phyloP scores from a whole-genome alignment of 352 stramenopile species.

The Phytophthora tubulina region DNA sequence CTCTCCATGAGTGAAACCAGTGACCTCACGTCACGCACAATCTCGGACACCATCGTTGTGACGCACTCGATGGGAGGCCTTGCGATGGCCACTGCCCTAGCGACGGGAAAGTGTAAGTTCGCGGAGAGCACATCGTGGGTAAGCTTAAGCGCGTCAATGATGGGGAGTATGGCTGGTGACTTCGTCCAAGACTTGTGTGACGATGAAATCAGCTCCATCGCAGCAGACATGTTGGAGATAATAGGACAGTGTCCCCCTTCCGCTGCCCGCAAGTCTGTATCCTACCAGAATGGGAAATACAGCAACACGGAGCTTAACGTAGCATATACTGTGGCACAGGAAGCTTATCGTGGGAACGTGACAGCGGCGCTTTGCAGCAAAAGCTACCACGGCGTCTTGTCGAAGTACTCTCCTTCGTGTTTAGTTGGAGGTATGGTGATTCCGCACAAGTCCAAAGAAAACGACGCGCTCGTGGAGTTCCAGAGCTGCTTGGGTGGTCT shows the following conservation, averaged over 20 bases:
- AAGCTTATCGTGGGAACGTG: constrained; percentile 38
- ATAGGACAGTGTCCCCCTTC: constrained; percentile 13
- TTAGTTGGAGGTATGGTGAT: constrained; percentile 27
- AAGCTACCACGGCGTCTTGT: constrained; percentile 41
- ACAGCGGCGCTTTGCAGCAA: constrained; percentile 44
- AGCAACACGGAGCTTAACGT: constrained; percentile 3
- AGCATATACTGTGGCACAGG: constrained; percentile 19
- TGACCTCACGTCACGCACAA: constrained; percentile 1
- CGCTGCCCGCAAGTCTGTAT: constrained; percentile 3
- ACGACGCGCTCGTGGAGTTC: constrained; percentile 45
- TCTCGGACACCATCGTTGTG: constrained; percentile 32
- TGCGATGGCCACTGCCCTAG: constrained; percentile 24
- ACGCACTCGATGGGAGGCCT: constrained; percentile 40
- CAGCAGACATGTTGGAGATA: not conserved
- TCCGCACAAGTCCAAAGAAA: constrained; percentile 39
- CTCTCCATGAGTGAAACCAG: constrained; percentile 26
- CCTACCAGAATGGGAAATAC: constrained; percentile 22
- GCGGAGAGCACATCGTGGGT: constrained; percentile 26
- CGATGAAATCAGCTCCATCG: not conserved
- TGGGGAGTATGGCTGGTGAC: constrained; percentile 35
- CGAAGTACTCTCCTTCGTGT: constrained; percentile 21
- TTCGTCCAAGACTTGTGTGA: constrained; percentile 18
- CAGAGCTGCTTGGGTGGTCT: constrained; percentile 45
- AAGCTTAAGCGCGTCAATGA: constrained; percentile 26
- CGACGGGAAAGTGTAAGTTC: constrained; percentile 23